Evolutionary conservation across 257 asterid genomes (phyloP), one percentile per base, ranked within the genome.

Genomic region (Osmanthus fragrans): DNA sequence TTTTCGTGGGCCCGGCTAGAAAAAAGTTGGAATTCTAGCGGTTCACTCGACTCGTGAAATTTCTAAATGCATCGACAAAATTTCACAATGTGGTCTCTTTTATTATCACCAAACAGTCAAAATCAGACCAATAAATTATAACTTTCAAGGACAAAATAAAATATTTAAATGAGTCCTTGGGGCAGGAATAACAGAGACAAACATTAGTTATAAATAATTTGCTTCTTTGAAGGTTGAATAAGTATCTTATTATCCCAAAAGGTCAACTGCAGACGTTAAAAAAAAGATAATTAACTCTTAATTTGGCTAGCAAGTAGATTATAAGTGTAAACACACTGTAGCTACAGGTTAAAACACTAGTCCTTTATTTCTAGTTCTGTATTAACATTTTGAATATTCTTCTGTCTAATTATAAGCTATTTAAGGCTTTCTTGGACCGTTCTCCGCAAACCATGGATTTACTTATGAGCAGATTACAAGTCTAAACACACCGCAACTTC

Each of bases 341-440:
- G 58, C 77, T 56, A 77, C 23, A 71, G 23, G 83, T 80, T 78
- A 63, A 72, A 77, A 70, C 45, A 58, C 7, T 63, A 23, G 79
- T 77, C 85, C 37, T 37, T 32, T 60, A 70, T 32, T 66, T 78
- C 32, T 23, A 7, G 13, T 64, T 42, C 12, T 49, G 36, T 65
- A 36, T 64, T 51, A 11, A 74, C 69, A 37, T 37, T 56, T 67
- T 42, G 19, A 77, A 73, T 73, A 19, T 70, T 79, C 34, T 68
- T 76, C 77, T 54, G 77, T 73, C 69, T 25, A 27, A 63, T 23
- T 63, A 10, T 63, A 63, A 23, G 58, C 51, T 76, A 80, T 70
- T 16, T 47, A 79, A 45, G 40, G 73, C 74, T 58, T 13, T 45
- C 23, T 16, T 33, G 34, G 33, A 40, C 49, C 16, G 15, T 40